Conservation (phyloP, 2,329 filamentous ascomycete species). For the Sclerotiophoma versabilis region DNA sequence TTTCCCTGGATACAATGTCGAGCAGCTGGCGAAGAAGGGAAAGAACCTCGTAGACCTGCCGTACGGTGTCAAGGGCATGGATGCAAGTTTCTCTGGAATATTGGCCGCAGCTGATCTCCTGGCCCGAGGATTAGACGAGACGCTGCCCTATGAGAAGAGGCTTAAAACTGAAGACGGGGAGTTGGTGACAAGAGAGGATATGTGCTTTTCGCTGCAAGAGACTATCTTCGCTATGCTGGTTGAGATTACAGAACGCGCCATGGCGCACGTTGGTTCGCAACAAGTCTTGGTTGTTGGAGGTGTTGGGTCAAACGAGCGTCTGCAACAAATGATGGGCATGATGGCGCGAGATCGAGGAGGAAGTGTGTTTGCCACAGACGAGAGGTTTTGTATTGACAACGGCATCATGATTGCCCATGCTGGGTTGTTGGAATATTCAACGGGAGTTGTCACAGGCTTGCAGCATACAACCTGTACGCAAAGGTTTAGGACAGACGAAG, state of each 20-base stretch:
- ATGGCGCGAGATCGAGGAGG: slow-evolving; percentile 92
- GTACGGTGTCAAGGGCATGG: slow-evolving; percentile 98
- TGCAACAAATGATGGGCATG: slow-evolving; percentile 98
- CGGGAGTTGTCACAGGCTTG: slow-evolving; percentile 77
- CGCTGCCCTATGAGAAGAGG: slow-evolving; percentile 48
- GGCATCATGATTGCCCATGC: slow-evolving; percentile 99
- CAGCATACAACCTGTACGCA: slow-evolving; percentile 77
- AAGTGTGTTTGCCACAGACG: slow-evolving; percentile 92
- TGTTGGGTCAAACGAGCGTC: slow-evolving; percentile 90
- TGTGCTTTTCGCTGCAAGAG: slow-evolving; percentile 95
- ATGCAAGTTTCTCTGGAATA: slow-evolving; percentile 94
- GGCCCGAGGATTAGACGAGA: slow-evolving; percentile 68
- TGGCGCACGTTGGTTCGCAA: slow-evolving; percentile 91
- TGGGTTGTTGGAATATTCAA: slow-evolving; percentile 82
- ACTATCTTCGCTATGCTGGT: slow-evolving; percentile 97
- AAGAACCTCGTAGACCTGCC: slow-evolving; percentile 82
- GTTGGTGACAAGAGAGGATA: slow-evolving; percentile 76
- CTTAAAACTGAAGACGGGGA: slow-evolving; percentile 58
- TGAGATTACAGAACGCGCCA: slow-evolving; percentile 96
- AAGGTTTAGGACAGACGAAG: slow-evolving; percentile 59
- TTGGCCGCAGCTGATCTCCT: slow-evolving; percentile 82
- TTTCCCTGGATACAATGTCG: slow-evolving; percentile 96
- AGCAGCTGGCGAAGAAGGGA: slow-evolving; percentile 83
- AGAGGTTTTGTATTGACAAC: slow-evolving; percentile 98
- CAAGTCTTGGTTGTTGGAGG: slow-evolving; percentile 96